Percentiles rank a stretch among this genome's conserved stretches.
These are phyloP conservation scores for Thielaviopsis punctulata DNA, from an alignment of 2,329 filamentous ascomycete genomes.

Conservation along the genomic window DNA sequence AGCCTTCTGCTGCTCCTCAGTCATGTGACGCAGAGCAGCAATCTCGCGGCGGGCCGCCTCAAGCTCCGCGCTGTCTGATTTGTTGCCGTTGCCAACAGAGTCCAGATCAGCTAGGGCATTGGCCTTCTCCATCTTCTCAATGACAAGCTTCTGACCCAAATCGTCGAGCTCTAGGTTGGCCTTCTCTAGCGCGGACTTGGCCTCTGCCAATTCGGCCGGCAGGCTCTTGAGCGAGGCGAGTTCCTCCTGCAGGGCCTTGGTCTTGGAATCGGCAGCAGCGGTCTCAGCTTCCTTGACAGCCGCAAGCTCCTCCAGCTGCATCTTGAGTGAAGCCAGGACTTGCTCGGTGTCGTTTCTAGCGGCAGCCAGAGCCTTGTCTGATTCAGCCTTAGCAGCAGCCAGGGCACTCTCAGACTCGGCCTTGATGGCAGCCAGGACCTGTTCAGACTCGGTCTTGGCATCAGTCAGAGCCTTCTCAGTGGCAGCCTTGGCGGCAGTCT, in stretches of 20 bases:
- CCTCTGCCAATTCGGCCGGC: slow-evolving; percentile 3
- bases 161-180: slow-evolving; percentile 25
- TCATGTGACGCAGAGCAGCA: slow-evolving; percentile 27
- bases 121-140: slow-evolving; percentile 43
- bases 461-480: slow-evolving; percentile 26
- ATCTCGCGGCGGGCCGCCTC: slow-evolving; percentile 36
- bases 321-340: slow-evolving; percentile 18
- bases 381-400: slow-evolving; percentile 32
- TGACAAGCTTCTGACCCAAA: slow-evolving; percentile 35
- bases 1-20: slow-evolving; percentile 25
- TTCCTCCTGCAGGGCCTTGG: slow-evolving; percentile 30
- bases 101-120: slow-evolving; percentile 44
- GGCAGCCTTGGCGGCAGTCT: slow-evolving; percentile 19
- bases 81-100: slow-evolving; percentile 32
- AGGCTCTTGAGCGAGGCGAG: slow-evolving; percentile 36
- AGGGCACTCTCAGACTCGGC: slow-evolving; percentile 27
- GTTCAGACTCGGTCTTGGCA: slow-evolving; percentile 35
- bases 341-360: background rate
- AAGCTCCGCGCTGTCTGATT: slow-evolving; percentile 35
- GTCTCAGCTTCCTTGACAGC: background rate
- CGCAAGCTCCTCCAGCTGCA: background rate
- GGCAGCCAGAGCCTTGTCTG: slow-evolving; percentile 36
- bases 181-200: slow-evolving; percentile 8
- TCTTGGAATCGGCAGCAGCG: slow-evolving; percentile 13
- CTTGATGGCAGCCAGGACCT: slow-evolving; percentile 35